Percentiles rank a stretch among this genome's conserved stretches.
Evolutionary conservation across 805 yeast species (phyloP).

Genomic region (Cyberlindnera bimundalis): DNA sequence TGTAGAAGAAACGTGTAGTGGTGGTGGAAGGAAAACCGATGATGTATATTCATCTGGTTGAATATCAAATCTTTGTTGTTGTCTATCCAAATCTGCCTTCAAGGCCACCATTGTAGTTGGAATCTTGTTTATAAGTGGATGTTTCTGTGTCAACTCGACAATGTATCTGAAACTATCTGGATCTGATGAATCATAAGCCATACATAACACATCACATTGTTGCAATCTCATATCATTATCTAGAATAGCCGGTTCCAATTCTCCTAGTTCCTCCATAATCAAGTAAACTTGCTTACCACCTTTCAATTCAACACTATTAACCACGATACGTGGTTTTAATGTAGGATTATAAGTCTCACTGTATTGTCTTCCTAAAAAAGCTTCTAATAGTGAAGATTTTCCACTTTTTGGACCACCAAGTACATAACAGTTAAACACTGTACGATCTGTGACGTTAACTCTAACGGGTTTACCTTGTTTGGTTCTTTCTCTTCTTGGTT

Average conservation of each 20-base stretch:
- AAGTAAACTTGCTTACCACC: conserved; percentile 96
- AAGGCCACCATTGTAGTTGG: conserved; percentile 89
- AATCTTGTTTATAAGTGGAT: conserved; percentile 55
- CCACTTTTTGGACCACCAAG: conserved; percentile 87
- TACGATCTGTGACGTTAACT: conserved; percentile 71
- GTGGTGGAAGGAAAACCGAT: conserved; percentile 64
- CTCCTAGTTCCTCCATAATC: conserved; percentile 87
- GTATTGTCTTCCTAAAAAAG: conserved; percentile 72
- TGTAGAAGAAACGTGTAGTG: conserved; percentile 83
- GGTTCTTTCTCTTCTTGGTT: conserved; percentile 67
- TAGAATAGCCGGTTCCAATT: conserved; percentile 74
- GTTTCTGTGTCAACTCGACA: conserved; percentile 60
- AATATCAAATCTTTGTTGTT: conserved; percentile 79
- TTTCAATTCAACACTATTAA: conserved; percentile 85
- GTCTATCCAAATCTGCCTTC: conserved; percentile 94
- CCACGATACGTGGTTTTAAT: conserved; percentile 74
- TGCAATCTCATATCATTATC: conserved; percentile 67
- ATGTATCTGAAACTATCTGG: conserved; percentile 90
- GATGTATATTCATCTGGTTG: conserved; percentile 89
- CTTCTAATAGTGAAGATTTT: conserved; percentile 77
- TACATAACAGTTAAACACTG: conserved; percentile 87
- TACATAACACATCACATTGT: conserved; percentile 88
- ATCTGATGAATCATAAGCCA: conserved; percentile 90
- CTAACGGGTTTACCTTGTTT: conserved; percentile 66
- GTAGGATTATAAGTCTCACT: conserved; percentile 78